phyloP scores from a whole-genome alignment of 2,329 filamentous ascomycete species.

The Cercospora sesami region DNA sequence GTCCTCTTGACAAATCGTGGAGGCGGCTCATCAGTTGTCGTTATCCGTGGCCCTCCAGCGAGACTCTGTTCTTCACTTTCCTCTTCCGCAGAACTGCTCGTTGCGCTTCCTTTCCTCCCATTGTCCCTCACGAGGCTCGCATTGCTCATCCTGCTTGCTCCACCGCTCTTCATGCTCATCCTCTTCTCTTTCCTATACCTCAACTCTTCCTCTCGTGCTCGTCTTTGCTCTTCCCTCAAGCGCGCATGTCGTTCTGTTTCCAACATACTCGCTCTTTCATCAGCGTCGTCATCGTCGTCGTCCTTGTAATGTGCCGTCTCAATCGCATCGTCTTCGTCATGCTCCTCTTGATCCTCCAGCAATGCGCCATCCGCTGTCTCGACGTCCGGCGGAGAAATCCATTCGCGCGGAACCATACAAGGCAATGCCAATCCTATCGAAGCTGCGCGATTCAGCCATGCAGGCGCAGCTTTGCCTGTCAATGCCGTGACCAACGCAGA shows the following conservation, averaged over 20 bases:
- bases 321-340: constrained; percentile 43
- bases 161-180: not conserved
- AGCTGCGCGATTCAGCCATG: constrained; percentile 81
- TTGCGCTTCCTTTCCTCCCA: not conserved
- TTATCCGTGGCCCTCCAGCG: constrained; percentile 31
- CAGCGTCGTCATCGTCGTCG: not conserved
- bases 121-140: not conserved
- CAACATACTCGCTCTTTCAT: constrained; percentile 12
- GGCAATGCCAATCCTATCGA: constrained; percentile 77
- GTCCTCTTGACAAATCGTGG: constrained; percentile 37
- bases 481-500: constrained; percentile 71
- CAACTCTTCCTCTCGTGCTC: constrained; percentile 29
- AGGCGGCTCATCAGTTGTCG: constrained; percentile 31
- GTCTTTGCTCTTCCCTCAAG: constrained; percentile 35
- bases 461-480: constrained; percentile 68
- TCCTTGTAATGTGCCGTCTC: constrained; percentile 18
- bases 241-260: constrained; percentile 28
- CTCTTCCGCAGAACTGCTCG: constrained; percentile 12
- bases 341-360: constrained; percentile 57
- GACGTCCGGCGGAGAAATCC: constrained; percentile 76
- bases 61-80: constrained; percentile 23
- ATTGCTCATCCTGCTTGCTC: constrained; percentile 18
- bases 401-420: constrained; percentile 78
- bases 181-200: constrained; percentile 8
- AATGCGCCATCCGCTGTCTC: constrained; percentile 71